Conservation (phyloP, 2,329 filamentous ascomycete genomes). For the Sphaceloma murrayae region DNA sequence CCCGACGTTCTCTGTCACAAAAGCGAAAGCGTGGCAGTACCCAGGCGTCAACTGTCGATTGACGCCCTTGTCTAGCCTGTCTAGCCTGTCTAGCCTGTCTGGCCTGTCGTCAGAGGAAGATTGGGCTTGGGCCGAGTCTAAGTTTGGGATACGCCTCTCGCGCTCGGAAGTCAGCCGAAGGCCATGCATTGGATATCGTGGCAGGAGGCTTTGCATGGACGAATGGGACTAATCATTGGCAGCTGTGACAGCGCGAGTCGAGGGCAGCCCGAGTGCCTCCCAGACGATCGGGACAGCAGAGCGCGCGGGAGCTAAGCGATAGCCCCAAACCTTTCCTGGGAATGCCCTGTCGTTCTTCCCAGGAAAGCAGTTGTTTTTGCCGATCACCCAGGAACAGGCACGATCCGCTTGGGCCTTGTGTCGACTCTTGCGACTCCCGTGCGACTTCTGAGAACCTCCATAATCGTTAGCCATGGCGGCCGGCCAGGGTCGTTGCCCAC, state of each 20-base stretch:
- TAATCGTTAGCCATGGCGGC: no score
- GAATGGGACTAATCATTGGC: constrained; percentile 11
- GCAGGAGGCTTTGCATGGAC: neutral
- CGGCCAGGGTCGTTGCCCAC: neutral
- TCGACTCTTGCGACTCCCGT: neutral
- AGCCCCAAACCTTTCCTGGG: neutral
- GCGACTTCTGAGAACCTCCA: neutral
- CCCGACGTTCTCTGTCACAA: constrained; percentile 9
- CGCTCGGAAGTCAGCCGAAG: constrained; percentile 2
- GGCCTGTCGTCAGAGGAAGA: neutral
- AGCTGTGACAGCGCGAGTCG: constrained; percentile 5
- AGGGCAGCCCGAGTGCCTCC: neutral
- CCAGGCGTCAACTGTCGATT: constrained; percentile 14
- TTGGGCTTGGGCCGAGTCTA: constrained; percentile 8
- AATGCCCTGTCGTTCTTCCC: neutral
- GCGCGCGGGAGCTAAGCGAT: constrained; percentile 4
- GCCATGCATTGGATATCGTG: neutral
- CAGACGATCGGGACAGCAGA: constrained; percentile 6
- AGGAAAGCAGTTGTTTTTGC: neutral
- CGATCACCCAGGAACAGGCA: constrained; percentile 13
- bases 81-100: constrained; percentile 5
- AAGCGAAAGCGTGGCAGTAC: no score
- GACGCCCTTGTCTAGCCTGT: constrained; percentile 8
- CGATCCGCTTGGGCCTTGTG: neutral
- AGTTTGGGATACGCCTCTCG: constrained; percentile 8